These are phyloP conservation scores for Cadophora sp. DNA, from an alignment of 2,329 filamentous ascomycete genomes.

Conservation along the genomic window DNA sequence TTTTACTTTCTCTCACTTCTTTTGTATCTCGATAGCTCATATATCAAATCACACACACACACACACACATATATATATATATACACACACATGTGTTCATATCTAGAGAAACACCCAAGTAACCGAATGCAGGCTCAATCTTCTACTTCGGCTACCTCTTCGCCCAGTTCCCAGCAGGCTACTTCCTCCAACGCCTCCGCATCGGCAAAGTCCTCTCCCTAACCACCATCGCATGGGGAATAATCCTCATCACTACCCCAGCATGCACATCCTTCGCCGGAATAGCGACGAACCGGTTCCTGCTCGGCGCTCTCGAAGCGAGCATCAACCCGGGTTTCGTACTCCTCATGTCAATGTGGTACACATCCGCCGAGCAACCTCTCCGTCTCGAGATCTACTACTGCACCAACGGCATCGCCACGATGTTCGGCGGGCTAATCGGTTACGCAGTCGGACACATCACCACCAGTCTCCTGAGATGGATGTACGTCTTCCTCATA, in stretches of 20 bases:
- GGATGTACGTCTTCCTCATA: constrained; percentile 66
- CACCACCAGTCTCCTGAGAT: constrained; percentile 54
- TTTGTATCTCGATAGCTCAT: background rate
- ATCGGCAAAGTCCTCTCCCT: constrained; percentile 56
- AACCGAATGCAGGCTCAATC: constrained; percentile 49
- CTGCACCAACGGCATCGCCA: constrained; percentile 49
- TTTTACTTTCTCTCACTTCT: constrained; percentile 47
- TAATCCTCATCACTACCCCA: constrained; percentile 55
- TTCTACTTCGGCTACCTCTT: constrained; percentile 60
- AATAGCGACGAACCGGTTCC: constrained; percentile 66
- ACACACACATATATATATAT: no score
- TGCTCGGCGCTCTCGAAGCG: constrained; percentile 59
- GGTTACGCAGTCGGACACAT: constrained; percentile 62
- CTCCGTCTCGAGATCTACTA: constrained; percentile 49
- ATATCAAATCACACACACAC: no score
- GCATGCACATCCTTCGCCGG: constrained; percentile 64
- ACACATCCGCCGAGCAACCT: constrained; percentile 49
- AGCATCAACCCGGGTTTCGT: constrained; percentile 59
- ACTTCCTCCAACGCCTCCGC: constrained; percentile 55
- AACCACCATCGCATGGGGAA: constrained; percentile 56
- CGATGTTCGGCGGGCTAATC: constrained; percentile 58
- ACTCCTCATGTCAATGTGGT: constrained; percentile 50
- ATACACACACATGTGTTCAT: background rate
- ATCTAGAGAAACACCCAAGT: background rate
- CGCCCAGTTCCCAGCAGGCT: constrained; percentile 53